phyloP scores from a whole-genome alignment of 139 green algal species.

The Chlorella sp. region DNA sequence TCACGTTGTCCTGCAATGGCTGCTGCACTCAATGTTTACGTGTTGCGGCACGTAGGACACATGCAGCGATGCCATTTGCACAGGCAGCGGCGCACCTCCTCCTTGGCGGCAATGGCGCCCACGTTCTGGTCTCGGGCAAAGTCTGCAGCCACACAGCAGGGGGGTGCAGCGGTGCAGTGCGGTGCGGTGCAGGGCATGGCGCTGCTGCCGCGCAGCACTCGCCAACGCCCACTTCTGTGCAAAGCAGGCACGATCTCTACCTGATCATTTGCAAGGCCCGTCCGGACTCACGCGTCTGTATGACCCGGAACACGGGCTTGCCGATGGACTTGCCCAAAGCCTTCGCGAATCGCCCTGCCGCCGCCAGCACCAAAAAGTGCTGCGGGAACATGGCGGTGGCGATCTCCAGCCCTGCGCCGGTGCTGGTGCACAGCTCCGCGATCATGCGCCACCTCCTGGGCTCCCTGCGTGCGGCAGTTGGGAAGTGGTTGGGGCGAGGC shows the following conservation, averaged over 20 bases:
- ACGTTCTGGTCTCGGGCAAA: slow-evolving; percentile 73
- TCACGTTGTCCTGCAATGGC: too few species aligned
- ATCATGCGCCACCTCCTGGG: slow-evolving; percentile 58
- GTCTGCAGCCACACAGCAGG: slow-evolving; percentile 51
- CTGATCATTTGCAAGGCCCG: background rate
- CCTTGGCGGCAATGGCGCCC: slow-evolving; percentile 81
- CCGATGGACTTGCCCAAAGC: slow-evolving; percentile 73
- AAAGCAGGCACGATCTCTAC: background rate
- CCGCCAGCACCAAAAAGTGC: slow-evolving; percentile 74
- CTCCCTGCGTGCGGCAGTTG: too few species aligned
- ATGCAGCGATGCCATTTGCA: background rate
- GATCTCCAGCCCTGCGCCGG: slow-evolving; percentile 73
- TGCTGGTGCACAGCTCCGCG: slow-evolving; percentile 45
- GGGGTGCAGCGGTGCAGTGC: too few species aligned
- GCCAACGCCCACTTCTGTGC: background rate
- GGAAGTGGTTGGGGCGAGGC: too few species aligned
- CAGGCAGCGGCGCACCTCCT: too few species aligned
- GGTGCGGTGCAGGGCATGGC: too few species aligned
- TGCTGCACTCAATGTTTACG: too few species aligned
- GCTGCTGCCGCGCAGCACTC: background rate
- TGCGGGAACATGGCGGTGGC: slow-evolving; percentile 56
- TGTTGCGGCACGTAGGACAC: background rate
- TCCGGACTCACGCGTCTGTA: slow-evolving; percentile 15
- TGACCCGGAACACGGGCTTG: slow-evolving; percentile 62
- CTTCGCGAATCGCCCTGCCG: slow-evolving; percentile 60